Evolutionary conservation across 768 basidiomycete species (phyloP).

Genomic region (Russula earlei): DNA sequence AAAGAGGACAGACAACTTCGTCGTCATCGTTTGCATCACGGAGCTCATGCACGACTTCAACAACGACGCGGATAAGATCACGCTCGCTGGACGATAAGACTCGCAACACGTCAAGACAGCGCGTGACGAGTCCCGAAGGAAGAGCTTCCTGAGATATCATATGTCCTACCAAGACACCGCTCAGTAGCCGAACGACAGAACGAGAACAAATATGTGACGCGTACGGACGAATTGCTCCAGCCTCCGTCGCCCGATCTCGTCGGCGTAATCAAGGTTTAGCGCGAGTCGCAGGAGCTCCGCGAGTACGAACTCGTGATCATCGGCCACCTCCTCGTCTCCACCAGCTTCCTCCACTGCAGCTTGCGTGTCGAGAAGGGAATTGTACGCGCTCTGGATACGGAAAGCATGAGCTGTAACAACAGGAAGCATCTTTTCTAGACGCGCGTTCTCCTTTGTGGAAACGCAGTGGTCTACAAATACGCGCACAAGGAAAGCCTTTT

Average conservation of each 20-base stretch:
- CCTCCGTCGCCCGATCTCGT: constrained; percentile 83
- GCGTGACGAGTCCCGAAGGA: constrained; percentile 58
- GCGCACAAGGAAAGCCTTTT: constrained; percentile 71
- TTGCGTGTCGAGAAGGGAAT: constrained; percentile 42
- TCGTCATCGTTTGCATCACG: constrained; percentile 45
- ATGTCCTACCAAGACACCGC: constrained; percentile 38
- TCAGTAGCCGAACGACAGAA: not conserved
- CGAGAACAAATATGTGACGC: constrained; percentile 25
- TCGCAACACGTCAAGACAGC: constrained; percentile 77
- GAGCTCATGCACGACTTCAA: constrained; percentile 79
- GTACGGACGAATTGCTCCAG: constrained; percentile 80
- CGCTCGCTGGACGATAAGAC: constrained; percentile 63
- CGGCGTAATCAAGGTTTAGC: constrained; percentile 76
- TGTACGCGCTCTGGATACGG: constrained; percentile 61
- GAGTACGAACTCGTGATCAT: constrained; percentile 57
- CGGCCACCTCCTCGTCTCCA: constrained; percentile 31
- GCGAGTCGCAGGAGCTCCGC: constrained; percentile 74
- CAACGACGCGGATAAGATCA: constrained; percentile 80
- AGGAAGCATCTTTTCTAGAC: constrained; percentile 64
- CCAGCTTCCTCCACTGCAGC: constrained; percentile 31
- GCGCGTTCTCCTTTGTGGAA: constrained; percentile 45
- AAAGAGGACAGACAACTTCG: constrained; percentile 20
- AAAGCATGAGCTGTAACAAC: constrained; percentile 79
- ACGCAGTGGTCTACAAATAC: constrained; percentile 77
- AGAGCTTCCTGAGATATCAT: constrained; percentile 71